Base-by-base conservation (phyloP, 495 filamentous ascomycete genomes). In the Aspergillus cavernicola region DNA sequence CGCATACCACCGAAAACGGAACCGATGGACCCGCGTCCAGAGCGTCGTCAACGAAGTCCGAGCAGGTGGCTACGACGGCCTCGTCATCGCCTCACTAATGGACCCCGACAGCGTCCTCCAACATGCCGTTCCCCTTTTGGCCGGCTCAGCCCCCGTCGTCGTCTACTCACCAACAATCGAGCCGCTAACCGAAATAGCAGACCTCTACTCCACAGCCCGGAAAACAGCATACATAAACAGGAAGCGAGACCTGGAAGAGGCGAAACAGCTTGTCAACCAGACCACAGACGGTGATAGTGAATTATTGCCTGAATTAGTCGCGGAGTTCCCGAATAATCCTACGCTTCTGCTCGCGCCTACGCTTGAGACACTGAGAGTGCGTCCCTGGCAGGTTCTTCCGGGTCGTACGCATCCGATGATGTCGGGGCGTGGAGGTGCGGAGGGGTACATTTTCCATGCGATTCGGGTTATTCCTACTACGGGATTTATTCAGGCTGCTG, bases 391-490 rank as follows among this genome's bases (percentile, higher is more conserved):
- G 73, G 91, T 96, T 1, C 70, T 97, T 24, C 95, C 93, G 0
- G 90, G 91, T 3, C 75, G 93, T 41, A 97, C 93, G 49, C 93
- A 98, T 71, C 93, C 93, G 15, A 60, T 92, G 31, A 98, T 98
- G 93, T 93, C 88, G 37, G 80, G 82, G 42, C 79, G 82, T 18
- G 93, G 93, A 23, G 92, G 93, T 0, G 83, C 90, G 0, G 91
- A 97, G 68, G 93, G 93, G 4, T 97, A 87, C 67, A 68, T 98
- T 16, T 93, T 97, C 61, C 89, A 88, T 53, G 95, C 74, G 6
- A 87, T 85, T 55, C 82, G 84, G 53, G 92, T 93, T 7, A 67
- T 90, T 31, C 93, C 95, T 2, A 81, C 85, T 0, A 77, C 86
- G 56, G 87, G 86, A 7, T 85, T 77, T 60, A 84, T 96, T 22